Evolutionary conservation across 1,139 yeast genomes (phyloP), one percentile per base, ranked within the genome.

Genomic region (Candida smagusa): DNA sequence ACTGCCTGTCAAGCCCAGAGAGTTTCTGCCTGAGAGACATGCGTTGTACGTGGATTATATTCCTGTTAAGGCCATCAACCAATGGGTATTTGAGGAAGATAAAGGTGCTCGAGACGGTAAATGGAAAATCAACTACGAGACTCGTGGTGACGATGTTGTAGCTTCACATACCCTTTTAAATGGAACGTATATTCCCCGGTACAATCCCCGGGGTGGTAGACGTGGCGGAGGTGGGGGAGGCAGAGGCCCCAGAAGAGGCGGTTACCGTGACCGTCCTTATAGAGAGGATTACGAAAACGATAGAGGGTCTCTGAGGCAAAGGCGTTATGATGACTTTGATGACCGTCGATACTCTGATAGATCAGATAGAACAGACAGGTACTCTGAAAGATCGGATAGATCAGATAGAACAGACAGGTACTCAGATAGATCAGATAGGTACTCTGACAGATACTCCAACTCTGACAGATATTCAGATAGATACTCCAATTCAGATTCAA

Each of bases 81-180:
- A 60, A 37, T 71, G 77, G 76, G 68, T 71, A 9, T 72, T 60
- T 46, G 74, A 71, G 47, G 77, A 72, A 46, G 69, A 65, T 39
- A 53, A 51, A 31, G 73, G 72, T 7, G 75, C 77, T 7, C 52
- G 54, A 31, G 63, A 70, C 47, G 77, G 74, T 1, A 53, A 66
- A 35, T 72, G 77, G 77, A 61, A 61, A 36, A 54, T 72, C 25
- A 59, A 58, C 12, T 71, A 65, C 43, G 61, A 56, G 29, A 47
- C 43, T 11, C 48, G 54, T 23, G 63, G 60, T 4, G 68, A 63
- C 3, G 69, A 60, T 27, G 53, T 59, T 26, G 57, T 63, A 13
- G 76, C 69, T 6, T 54, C 58, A 5, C 77, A 72, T 43, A 59
- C 58, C n/a, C 59, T 72, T 53, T 50, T 68, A 36, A 66, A 67